Evolutionary conservation across 768 basidiomycete species (phyloP).

Genomic region (Pleurotus giganteus): DNA sequence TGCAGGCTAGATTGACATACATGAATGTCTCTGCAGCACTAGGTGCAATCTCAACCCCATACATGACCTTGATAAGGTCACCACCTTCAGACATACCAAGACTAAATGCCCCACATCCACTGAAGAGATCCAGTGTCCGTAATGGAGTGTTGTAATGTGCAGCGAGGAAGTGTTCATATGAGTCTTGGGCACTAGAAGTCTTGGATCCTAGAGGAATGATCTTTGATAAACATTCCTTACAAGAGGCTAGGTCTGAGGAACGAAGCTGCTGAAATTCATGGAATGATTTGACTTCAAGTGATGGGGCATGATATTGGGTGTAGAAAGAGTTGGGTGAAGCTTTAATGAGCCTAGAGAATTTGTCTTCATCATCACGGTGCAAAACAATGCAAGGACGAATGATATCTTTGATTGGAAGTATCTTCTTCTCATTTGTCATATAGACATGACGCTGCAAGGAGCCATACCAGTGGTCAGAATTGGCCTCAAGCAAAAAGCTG

Average conservation of each 20-base stretch:
- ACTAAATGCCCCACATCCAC: slow-evolving; percentile 62
- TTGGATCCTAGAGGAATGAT: slow-evolving; percentile 23
- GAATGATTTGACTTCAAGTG: slow-evolving; percentile 38
- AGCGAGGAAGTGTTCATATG: slow-evolving; percentile 31
- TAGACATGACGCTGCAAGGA: slow-evolving; percentile 56
- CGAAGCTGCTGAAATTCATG: slow-evolving; percentile 25
- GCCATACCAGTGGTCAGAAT: background rate
- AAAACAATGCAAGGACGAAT: slow-evolving; percentile 50
- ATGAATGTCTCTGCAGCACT: slow-evolving; percentile 66
- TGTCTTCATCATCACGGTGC: slow-evolving; percentile 24
- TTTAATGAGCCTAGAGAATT: slow-evolving; percentile 36
- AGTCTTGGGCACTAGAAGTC: slow-evolving; percentile 25
- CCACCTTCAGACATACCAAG: slow-evolving; percentile 54
- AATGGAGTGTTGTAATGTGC: slow-evolving; percentile 24
- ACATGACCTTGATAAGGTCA: slow-evolving; percentile 53
- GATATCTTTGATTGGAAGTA: slow-evolving; percentile 34
- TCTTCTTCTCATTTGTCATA: slow-evolving; percentile 45
- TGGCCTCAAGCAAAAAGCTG: background rate
- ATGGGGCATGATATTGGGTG: slow-evolving; percentile 47
- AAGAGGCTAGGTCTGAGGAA: slow-evolving; percentile 40
- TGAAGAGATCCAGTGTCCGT: slow-evolving; percentile 43
- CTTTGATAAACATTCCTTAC: slow-evolving; percentile 36
- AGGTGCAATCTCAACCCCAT: slow-evolving; percentile 73
- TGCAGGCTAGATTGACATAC: slow-evolving; percentile 35
- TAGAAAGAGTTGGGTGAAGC: slow-evolving; percentile 61